Evolutionary conservation across 495 filamentous ascomycete species (phyloP).

Genomic region (Trypethelium eluteriae): DNA sequence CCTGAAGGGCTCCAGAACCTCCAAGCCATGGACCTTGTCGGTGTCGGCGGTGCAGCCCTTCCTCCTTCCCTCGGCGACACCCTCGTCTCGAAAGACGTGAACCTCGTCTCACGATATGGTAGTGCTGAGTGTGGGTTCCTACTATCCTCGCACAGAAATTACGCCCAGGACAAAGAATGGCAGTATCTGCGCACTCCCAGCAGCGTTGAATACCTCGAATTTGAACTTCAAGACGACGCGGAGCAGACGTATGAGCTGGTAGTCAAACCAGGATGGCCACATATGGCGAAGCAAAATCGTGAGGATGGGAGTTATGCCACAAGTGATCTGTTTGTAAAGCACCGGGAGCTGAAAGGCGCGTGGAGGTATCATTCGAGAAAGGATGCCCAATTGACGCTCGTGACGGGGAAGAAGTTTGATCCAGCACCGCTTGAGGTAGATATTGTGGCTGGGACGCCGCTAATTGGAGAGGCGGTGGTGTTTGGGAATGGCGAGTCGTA

Average conservation of each 20-base stretch:
- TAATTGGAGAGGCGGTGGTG: slow-evolving; percentile 41
- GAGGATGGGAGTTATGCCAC: slow-evolving; percentile 52
- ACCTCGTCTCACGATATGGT: slow-evolving; percentile 49
- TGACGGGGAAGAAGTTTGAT: slow-evolving; percentile 64
- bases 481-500: slow-evolving; percentile 42
- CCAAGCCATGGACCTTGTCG: slow-evolving; percentile 46
- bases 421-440: slow-evolving; percentile 53
- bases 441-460: slow-evolving; percentile 29
- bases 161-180: slow-evolving; percentile 53
- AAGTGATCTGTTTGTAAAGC: slow-evolving; percentile 50
- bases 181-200: slow-evolving; percentile 50
- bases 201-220: slow-evolving; percentile 38
- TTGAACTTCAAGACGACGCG: slow-evolving; percentile 43
- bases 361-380: slow-evolving; percentile 55
- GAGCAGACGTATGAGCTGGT: slow-evolving; percentile 54
- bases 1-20: slow-evolving; percentile 35
- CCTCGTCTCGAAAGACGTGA: slow-evolving; percentile 42
- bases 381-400: slow-evolving; percentile 53
- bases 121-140: slow-evolving; percentile 54
- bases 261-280: slow-evolving; percentile 52
- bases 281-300: slow-evolving; percentile 54
- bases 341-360: slow-evolving; percentile 44
- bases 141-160: slow-evolving; percentile 46
- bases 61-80: slow-evolving; percentile 39
- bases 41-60: slow-evolving; percentile 53